A percentile compares a stretch with the other conserved stretches of the same genome.
Conservation (phyloP, 1,139 yeast genomes). For the Meyerozyma guilliermondii region DNA sequence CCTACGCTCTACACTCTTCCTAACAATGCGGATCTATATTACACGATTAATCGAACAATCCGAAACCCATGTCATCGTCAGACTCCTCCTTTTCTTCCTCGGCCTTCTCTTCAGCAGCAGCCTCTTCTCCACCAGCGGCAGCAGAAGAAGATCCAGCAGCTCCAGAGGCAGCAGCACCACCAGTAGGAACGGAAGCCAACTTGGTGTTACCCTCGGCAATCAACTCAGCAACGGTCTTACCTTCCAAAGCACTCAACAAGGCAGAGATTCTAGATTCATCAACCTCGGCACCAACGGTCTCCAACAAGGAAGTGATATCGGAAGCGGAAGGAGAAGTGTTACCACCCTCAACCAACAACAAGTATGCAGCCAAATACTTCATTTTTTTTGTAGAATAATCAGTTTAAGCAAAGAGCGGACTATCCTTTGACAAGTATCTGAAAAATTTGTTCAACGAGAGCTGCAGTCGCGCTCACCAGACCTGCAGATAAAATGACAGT, state of each 20-base stretch:
- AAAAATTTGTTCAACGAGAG: background rate
- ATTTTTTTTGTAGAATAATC: slow-evolving; percentile 32
- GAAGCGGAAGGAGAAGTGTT: slow-evolving; percentile 72
- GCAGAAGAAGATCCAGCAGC: slow-evolving; percentile 42
- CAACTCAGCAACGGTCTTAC: slow-evolving; percentile 71
- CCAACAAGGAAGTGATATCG: slow-evolving; percentile 66
- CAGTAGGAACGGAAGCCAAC: slow-evolving; percentile 78
- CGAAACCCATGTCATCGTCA: slow-evolving; percentile 86
- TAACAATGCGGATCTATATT: slow-evolving; percentile 1
- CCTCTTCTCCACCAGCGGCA: slow-evolving; percentile 30
- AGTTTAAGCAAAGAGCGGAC: slow-evolving; percentile 21
- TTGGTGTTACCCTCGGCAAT: slow-evolving; percentile 77
- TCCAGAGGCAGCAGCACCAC: slow-evolving; percentile 72
- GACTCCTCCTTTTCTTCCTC: slow-evolving; percentile 38
- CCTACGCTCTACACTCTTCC: background rate
- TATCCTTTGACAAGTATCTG: slow-evolving; percentile 14
- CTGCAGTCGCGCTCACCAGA: background rate
- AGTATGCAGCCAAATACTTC: slow-evolving; percentile 91
- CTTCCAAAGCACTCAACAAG: slow-evolving; percentile 68
- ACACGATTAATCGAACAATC: slow-evolving; percentile 69
- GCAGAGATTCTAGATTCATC: slow-evolving; percentile 68
- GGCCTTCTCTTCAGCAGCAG: slow-evolving; percentile 34
- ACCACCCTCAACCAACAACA: slow-evolving; percentile 83
- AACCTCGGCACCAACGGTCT: slow-evolving; percentile 74
- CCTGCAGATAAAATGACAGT: background rate